A percentile compares a stretch with the other conserved stretches of the same genome.
These are phyloP conservation scores for Wakefieldia striispora DNA, from an alignment of 768 basidiomycete species.

Conservation along the genomic window DNA sequence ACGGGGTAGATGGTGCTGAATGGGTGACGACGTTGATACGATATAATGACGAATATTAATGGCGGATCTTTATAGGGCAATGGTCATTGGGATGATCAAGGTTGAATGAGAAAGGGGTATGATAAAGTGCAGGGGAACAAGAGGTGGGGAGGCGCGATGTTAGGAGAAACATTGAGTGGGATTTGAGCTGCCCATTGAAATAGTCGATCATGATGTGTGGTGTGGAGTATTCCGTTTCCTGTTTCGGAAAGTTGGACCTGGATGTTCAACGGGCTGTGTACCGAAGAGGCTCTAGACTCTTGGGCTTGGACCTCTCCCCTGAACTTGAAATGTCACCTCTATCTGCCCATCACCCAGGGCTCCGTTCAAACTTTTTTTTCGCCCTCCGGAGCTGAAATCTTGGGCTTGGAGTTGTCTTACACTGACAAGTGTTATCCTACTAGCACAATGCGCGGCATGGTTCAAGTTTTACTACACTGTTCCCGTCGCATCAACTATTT, in stretches of 20 bases:
- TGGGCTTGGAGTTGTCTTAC: too few species aligned
- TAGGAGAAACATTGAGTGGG: conserved; percentile 11
- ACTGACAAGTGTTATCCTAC: too few species aligned
- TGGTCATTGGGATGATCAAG: not conserved
- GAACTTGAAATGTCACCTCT: not conserved
- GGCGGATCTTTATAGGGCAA: conserved; percentile 5
- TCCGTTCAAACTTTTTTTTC: too few species aligned
- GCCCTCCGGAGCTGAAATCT: too few species aligned
- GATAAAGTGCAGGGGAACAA: not conserved
- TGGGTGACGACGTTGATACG: not conserved
- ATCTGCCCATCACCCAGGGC: not conserved
- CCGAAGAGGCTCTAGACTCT: conserved; percentile 18
- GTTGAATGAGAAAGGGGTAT: not conserved
- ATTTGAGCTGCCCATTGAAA: conserved; percentile 18
- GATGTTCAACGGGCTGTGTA: conserved; percentile 10
- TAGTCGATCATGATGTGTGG: conserved; percentile 25
- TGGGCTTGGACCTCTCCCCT: not conserved
- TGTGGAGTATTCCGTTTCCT: conserved; percentile 21
- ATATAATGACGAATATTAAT: not conserved
- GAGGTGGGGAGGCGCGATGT: not conserved
- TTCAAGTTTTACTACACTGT: too few species aligned
- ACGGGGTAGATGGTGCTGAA: not conserved
- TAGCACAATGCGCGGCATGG: too few species aligned
- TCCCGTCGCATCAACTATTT: too few species aligned
- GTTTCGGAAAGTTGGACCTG: conserved; percentile 22